Base-by-base conservation (phyloP, 106 monocot genomes). In the Dioscorea zingiberensis region DNA sequence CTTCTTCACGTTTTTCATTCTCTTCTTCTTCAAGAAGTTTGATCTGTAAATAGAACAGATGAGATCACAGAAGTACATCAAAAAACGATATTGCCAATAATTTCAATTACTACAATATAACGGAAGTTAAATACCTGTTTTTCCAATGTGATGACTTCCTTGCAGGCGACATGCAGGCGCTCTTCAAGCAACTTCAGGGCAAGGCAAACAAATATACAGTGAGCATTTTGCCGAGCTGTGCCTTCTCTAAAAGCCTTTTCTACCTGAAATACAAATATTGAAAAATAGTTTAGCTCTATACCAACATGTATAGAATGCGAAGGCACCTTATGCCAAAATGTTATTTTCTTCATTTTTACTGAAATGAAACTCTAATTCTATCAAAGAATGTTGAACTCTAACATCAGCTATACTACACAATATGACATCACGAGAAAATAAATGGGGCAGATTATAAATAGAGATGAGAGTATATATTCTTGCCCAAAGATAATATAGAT, bases 221-320 rank as follows among this genome's bases (percentile, higher is more conserved):
- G 91, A 38, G 91, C 88, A 86, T 97, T 97, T 71, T 97, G 97
- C 11, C 88, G 85, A 14, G 97, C 86, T 27, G 91, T 97, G 59
- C 88, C 88, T 86, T 97, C 97, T 77, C 97, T 91, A 73, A 91
- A 97, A 73, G 97, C 91, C 77, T 97, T 92, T 65, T 97, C 97
- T 55, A 97, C 97, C 97, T 97, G 81, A 47, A 46, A 47, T 46
- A 24, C 9, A 21, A 12, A 11, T 14, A 19, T 19, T 18, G 21
- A 9, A 10, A 63, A 63, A 44, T 22, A 46, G 2, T 12, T 28
- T 27, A 25, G 23, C 7, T 10, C 19, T 21, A 13, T 10, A 22
- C 23, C 56, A 23, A 13, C 13, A 7, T 8, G 7, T 47, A 7
- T 47, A 13, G 49, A 49, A 7, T 16, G 2, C 2, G 19, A 51